Evolutionary conservation across 2,329 filamentous ascomycete species (phyloP), one percentile per base, ranked within the genome.

Genomic region (Nectriaceae sp.): DNA sequence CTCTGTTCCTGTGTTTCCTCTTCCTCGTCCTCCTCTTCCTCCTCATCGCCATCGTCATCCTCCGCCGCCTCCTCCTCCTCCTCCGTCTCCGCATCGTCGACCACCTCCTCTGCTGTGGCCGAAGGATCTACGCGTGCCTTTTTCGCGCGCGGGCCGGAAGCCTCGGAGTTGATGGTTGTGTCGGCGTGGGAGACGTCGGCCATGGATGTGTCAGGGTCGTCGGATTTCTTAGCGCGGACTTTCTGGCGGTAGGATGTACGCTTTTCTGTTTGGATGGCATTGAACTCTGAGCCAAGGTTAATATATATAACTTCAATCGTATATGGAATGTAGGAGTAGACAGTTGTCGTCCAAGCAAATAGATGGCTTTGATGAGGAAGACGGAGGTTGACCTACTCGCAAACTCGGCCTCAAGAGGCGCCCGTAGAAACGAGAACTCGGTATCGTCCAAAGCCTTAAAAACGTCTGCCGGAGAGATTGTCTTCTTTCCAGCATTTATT

Each of bases 361-460:
- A n/a, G n/a, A n/a, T n/a, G n/a, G n/a, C n/a, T n/a, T n/a, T n/a
- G n/a, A n/a, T n/a, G n/a, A n/a, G n/a, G n/a, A n/a, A n/a, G n/a
- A n/a, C n/a, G n/a, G n/a, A n/a, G n/a, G n/a, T n/a, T n/a, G 4
- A 75, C 84, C 40, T 66, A 90, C 87, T 90, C 36, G 82, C 80
- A 65, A 91, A 86, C 68, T 93, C 89, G 5, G 83, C 85, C 68
- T 93, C 86, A 24, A 93, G 73, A 26, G 83, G 76, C 47, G 75
- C 75, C 13, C 82, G 80, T 47, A 90, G 74, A 65, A 92, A 91
- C n/a, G 77, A 77, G 41, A 89, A 89, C 66, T 93, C 89, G 40
- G 85, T 80, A 31, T 89, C 85, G n/a, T 88, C 83, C 40, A 94
- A 77, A 1, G 88, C 89, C 42, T 84, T 83, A 63, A 92, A 84